These are phyloP conservation scores for Phytophthora aleatoria DNA, from an alignment of 352 stramenopile species.

Conservation along the genomic window DNA sequence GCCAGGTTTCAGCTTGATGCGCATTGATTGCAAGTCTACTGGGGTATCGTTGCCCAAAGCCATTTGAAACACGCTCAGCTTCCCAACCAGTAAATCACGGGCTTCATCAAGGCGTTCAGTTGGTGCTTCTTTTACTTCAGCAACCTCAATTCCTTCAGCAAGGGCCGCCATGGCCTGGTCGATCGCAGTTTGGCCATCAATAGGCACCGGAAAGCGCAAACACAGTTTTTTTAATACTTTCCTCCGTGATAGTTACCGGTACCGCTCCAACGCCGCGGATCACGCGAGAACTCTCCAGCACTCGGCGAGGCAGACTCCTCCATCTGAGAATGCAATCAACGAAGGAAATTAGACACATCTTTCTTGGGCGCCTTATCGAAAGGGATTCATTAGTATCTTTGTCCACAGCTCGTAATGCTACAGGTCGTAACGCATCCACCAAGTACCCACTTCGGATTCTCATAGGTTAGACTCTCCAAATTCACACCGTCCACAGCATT, in stretches of 20 bases:
- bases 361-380: conserved; percentile 3
- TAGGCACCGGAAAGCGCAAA: background rate
- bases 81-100: background rate
- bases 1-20: background rate
- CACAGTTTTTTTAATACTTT: background rate
- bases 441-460: too few relatives aligned
- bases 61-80: background rate
- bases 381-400: background rate
- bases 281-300: background rate
- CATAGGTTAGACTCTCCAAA: too few relatives aligned
- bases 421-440: too few relatives aligned
- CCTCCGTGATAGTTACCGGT: background rate
- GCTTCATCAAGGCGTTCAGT: background rate
- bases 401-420: too few relatives aligned
- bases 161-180: background rate
- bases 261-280: background rate
- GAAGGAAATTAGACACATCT: conserved; percentile 10
- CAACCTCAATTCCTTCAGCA: background rate
- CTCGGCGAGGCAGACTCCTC: background rate
- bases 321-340: conserved; percentile 3
- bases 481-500: too few relatives aligned
- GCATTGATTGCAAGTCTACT: conserved; percentile 1
- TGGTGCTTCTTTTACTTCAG: background rate
- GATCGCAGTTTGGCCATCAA: background rate
- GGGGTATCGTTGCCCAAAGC: background rate